Percentiles rank a stretch among this genome's conserved stretches.
phyloP scores from a whole-genome alignment of 108 stramenopile genomes.

The Skeletonema tropicum region DNA sequence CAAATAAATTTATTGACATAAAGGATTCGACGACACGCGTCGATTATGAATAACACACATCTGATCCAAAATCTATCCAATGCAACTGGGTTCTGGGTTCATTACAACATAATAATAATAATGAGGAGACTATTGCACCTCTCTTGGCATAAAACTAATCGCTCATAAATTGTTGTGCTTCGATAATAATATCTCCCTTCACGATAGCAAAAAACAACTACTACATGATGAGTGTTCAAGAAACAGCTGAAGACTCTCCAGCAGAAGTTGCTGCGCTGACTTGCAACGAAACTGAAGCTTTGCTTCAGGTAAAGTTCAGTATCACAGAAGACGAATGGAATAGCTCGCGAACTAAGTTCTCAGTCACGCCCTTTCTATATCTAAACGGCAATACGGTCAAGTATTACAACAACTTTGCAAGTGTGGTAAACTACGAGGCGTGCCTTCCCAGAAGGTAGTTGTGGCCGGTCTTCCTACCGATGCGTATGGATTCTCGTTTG shows the following conservation, averaged over 20 bases:
- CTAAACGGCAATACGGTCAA: not conserved
- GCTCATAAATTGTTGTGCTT: no score
- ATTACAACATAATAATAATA: no score
- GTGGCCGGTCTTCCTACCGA: not conserved
- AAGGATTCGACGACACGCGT: no score
- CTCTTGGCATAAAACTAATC: no score
- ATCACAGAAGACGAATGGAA: slow-evolving; percentile 1
- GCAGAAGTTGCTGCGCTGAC: not conserved
- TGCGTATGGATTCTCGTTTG: not conserved
- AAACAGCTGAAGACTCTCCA: not conserved
- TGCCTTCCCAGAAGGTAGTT: not conserved
- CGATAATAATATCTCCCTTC: no score
- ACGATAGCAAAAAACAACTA: no score
- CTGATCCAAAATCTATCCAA: no score
- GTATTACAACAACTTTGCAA: not conserved
- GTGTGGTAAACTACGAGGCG: not conserved
- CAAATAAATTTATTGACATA: no score
- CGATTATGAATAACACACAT: no score
- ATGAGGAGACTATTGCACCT: no score
- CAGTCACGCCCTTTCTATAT: not conserved
- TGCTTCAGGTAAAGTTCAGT: not conserved
- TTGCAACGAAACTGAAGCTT: not conserved
- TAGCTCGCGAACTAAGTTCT: not conserved
- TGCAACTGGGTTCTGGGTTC: no score
- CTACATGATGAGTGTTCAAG: no score